Evolutionary conservation across 257 asterid species (phyloP).

Genomic region (Misopates orontium): DNA sequence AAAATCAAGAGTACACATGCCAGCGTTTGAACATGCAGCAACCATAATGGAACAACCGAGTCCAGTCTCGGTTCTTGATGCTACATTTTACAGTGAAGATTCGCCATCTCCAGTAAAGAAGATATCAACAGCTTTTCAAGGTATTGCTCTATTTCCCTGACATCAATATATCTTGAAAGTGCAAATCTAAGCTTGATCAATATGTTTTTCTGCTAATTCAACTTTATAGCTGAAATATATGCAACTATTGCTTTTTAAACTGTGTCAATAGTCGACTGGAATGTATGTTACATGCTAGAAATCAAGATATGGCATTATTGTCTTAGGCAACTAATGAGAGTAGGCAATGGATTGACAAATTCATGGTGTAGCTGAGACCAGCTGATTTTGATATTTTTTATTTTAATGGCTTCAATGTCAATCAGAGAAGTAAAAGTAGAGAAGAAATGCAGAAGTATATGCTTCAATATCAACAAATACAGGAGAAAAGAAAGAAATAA

Average conservation of each 20-base stretch:
- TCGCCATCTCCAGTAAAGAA: slow-evolving; percentile 89
- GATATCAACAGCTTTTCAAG: slow-evolving; percentile 68
- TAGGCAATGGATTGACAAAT: too few relatives aligned
- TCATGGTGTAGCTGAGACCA: too few relatives aligned
- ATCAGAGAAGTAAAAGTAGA: background rate
- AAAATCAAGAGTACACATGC: slow-evolving; percentile 41
- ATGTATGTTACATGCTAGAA: slow-evolving; percentile 12
- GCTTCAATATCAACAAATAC: slow-evolving; percentile 4
- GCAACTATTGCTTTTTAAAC: slow-evolving; percentile 9
- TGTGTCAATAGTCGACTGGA: background rate
- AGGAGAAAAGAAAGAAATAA: slow-evolving; percentile 14
- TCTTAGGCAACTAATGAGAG: too few relatives aligned
- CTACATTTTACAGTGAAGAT: slow-evolving; percentile 70
- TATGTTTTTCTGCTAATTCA: slow-evolving; percentile 10
- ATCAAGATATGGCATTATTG: background rate
- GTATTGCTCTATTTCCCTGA: slow-evolving; percentile 43
- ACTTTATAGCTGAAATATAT: slow-evolving; percentile 13
- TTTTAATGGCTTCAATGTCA: too few relatives aligned
- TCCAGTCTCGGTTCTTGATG: slow-evolving; percentile 90
- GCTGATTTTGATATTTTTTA: too few relatives aligned
- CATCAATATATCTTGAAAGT: slow-evolving; percentile 11
- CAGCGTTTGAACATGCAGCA: slow-evolving; percentile 46
- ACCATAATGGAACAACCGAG: slow-evolving; percentile 82
- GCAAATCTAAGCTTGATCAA: slow-evolving; percentile 9
- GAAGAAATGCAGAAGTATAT: background rate